Evolutionary conservation across 306 rosid genomes (phyloP).

Genomic region (Lithocarpus polystachyus): DNA sequence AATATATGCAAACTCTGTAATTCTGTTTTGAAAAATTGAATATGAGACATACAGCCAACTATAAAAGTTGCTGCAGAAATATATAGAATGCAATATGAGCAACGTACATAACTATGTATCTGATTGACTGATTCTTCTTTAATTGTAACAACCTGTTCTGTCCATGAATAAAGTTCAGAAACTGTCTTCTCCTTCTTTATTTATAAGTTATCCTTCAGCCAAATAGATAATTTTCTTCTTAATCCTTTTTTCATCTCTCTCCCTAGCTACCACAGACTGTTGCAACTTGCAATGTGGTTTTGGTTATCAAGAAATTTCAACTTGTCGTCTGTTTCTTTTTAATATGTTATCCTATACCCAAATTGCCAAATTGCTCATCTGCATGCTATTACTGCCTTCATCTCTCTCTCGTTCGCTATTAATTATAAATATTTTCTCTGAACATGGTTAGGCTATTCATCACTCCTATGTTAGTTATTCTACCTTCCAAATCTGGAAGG

Average conservation of each 20-base stretch:
- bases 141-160: neutral
- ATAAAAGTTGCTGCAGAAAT: neutral
- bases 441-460: no score
- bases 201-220: neutral
- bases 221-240: neutral
- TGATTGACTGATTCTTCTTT: neutral
- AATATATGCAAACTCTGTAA: no score
- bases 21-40: no score
- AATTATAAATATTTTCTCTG: no score
- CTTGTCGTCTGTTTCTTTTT: neutral
- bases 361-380: constrained; percentile 2
- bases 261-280: neutral
- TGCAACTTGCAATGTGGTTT: neutral
- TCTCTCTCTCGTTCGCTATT: no score
- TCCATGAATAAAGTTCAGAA: neutral
- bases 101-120: neutral
- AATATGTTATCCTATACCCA: neutral
- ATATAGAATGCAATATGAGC: neutral
- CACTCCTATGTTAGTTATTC: no score
- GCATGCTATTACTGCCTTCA: no score
- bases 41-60: no score
- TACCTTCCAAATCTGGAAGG: no score
- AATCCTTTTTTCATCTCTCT: neutral
- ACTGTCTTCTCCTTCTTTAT: neutral
- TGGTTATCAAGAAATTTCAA: neutral